Conservation (phyloP, 78 protist species). For the Diacronema lutheri region DNA sequence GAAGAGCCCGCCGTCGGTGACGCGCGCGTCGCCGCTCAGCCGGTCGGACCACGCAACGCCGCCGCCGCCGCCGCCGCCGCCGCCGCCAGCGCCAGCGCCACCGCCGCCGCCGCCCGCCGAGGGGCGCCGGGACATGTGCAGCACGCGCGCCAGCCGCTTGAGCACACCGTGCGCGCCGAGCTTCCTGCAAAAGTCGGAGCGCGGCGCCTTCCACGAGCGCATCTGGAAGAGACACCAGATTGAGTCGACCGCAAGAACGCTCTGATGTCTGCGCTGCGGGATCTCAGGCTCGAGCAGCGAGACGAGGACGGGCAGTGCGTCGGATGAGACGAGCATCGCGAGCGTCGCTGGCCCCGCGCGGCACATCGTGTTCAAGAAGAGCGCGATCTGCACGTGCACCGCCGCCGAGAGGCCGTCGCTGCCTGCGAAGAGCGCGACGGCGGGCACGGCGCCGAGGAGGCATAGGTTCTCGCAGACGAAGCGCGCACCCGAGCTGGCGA, state of each 20-base stretch:
- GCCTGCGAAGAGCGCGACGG: constrained; percentile 47
- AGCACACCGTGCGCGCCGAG: not conserved
- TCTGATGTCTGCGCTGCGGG: constrained; percentile 27
- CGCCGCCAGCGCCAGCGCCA: too few species aligned
- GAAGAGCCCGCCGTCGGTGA: too few species aligned
- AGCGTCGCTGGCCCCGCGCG: constrained; percentile 53
- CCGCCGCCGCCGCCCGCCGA: not conserved
- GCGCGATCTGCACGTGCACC: constrained; percentile 69
- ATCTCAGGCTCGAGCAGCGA: constrained; percentile 61
- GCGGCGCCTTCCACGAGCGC: not conserved
- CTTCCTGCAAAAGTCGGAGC: not conserved
- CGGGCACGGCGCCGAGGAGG: constrained; percentile 81
- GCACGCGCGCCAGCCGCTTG: not conserved
- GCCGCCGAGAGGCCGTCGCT: not conserved
- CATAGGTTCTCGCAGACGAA: constrained; percentile 69
- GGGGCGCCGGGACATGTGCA: not conserved
- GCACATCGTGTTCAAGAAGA: constrained; percentile 65
- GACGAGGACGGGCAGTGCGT: constrained; percentile 45
- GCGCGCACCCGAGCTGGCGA: too few species aligned
- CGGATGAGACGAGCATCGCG: constrained; percentile 83
- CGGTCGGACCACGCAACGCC: too few species aligned
- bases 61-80: not conserved
- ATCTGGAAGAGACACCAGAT: not conserved
- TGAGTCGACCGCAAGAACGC: not conserved
- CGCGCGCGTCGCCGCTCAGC: too few species aligned